A percentile compares a stretch with the other conserved stretches of the same genome.
phyloP scores from a whole-genome alignment of 2,329 filamentous ascomycete species.

The Fusarium sp. region DNA sequence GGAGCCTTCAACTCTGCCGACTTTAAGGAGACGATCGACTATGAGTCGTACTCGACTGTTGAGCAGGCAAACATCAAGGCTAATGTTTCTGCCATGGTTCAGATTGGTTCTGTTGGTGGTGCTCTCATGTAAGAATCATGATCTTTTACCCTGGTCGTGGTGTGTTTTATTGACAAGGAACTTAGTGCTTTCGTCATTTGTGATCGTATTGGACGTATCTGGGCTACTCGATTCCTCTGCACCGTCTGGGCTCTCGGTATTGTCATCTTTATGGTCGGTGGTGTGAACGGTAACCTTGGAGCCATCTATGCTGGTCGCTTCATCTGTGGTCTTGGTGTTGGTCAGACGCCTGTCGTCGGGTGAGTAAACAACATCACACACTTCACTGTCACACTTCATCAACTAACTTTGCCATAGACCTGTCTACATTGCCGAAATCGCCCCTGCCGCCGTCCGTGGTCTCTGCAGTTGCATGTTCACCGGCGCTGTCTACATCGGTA shows the following conservation, averaged over 20 bases:
- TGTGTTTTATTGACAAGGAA: not conserved
- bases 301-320: slow-evolving; percentile 75
- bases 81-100: slow-evolving; percentile 86
- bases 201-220: slow-evolving; percentile 72
- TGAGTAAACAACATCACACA: slow-evolving; percentile 42
- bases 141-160: not conserved
- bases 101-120: slow-evolving; percentile 80
- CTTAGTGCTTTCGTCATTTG: slow-evolving; percentile 68
- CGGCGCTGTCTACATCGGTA: slow-evolving; percentile 76
- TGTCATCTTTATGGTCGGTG: slow-evolving; percentile 67
- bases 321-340: slow-evolving; percentile 74
- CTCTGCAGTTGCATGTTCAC: slow-evolving; percentile 74
- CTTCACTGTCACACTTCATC: not conserved
- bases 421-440: slow-evolving; percentile 79
- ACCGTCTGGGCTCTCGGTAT: slow-evolving; percentile 69
- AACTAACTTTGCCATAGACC: slow-evolving; percentile 53
- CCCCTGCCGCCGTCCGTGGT: slow-evolving; percentile 76
- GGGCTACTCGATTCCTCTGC: slow-evolving; percentile 70
- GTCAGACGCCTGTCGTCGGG: slow-evolving; percentile 75
- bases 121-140: slow-evolving; percentile 64
- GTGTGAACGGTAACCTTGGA: slow-evolving; percentile 63
- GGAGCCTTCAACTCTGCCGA: slow-evolving; percentile 76
- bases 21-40: slow-evolving; percentile 71
- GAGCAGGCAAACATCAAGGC: slow-evolving; percentile 76
- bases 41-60: slow-evolving; percentile 62